Base-by-base conservation (phyloP, 805 yeast species). In the Saccharomycopsis vini region DNA sequence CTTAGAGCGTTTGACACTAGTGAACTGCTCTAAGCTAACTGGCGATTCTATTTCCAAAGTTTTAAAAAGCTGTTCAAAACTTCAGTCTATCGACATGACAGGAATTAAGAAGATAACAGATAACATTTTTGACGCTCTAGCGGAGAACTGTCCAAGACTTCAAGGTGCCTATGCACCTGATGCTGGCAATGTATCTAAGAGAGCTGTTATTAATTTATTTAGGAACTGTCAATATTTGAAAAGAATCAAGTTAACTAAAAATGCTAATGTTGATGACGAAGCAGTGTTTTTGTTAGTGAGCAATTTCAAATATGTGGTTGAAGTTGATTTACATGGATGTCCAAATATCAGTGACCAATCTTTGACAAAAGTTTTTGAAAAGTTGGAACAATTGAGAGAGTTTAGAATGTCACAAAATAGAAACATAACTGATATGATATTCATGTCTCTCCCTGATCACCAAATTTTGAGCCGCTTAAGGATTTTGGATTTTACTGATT, bases 111-210 rank as follows among this genome's bases (percentile, higher is more conserved):
- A 72, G 49, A 66, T 81, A 23, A 65, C 71, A n/a, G 96, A 89
- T 64, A 77, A 71, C 36, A 77, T 88, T 4, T 75, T 87, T 46
- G 52, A 62, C 23, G 76, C 83, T 5, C 67, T 90, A 51, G 87
- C 95, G 2, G 57, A 58, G 6, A 71, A 75, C 54, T 89, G 96
- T 60, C 72, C 75, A 30, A 66, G 90, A 38, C 67, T 90, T 36
- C 97, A 90, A 63, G 96, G 96, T 1, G 66, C 89, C 37, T 89
- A 88, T 58, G 92, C 92, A 0, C 89, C 95, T 1, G 85, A 84
- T 4, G 88, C 96, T 45, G 75, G 74, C 30, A 62, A 67, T n/a
- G 79, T 90, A 3, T 68, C 82, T 4, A 84, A 83, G 50, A 64
- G 57, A 3, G 83, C 90, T 2, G 69, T 90, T 10, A 54, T 74